Base-by-base conservation (phyloP, 106 monocot genomes). In the Dendrobium nobile region DNA sequence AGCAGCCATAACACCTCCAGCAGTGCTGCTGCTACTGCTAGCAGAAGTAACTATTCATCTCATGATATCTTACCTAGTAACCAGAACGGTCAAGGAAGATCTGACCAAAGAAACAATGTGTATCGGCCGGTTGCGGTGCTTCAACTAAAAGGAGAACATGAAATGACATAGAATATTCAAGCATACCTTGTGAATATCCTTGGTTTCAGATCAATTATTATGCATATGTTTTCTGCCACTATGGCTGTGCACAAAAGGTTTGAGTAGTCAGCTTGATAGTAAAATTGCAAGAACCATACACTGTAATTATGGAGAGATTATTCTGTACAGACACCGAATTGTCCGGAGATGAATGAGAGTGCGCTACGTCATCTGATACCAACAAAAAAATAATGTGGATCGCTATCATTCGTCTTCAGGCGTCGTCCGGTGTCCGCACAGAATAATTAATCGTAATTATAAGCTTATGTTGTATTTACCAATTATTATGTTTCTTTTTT, bases 1-100 rank as follows among this genome's bases (percentile, higher is more conserved):
- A 88, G 86, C 79, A 88, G 82, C 80, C 90, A 88, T 56, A 84
- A 78, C 77, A 82, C 82, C 8, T 77, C 81, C 26, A 55, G 7
- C 24, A 45, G 80, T 26, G 67, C 79, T 5, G 67, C 79, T 5
- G 77, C 31, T 75, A 59, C 18, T 61, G 42, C 56, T 61, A 59
- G 51, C 54, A 79, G 6, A 42, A 26, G 54, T 26, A 84, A 45
- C 7, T 45, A 75, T 5, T 67, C 55, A 68, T 44, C 67, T 47
- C 77, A 76, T 17, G 78, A 79, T 54, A 16, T 54, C 43, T 41
- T 26, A 9, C n/a, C 73, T 7, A 80, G 42, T 16, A 77, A 72
- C 42, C 85, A 82, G 75, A 56, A 77, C 24, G 84, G 80, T 7
- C 82, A 84, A 41, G 44, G 65, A 19, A 79, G 58, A 82, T 67